phyloP scores from a whole-genome alignment of 495 filamentous ascomycete genomes.

The Penicillium argentinense region DNA sequence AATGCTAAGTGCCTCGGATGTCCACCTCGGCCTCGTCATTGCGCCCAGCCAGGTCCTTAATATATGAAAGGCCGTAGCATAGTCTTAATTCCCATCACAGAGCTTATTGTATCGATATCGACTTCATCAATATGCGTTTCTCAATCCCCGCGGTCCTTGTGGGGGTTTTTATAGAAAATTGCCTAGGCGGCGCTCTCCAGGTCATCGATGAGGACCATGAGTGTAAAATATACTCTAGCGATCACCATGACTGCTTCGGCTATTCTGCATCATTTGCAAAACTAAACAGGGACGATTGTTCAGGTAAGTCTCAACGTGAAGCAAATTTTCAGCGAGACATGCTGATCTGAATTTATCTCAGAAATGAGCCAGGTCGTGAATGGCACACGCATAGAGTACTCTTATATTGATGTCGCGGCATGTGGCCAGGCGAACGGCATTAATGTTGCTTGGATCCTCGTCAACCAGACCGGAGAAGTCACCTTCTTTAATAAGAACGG shows the following conservation, averaged over 20 bases:
- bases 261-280: conserved; percentile 6
- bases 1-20: no score
- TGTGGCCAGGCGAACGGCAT: neutral
- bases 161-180: neutral
- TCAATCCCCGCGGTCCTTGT: neutral
- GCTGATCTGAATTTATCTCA: neutral
- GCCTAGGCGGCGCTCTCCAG: neutral
- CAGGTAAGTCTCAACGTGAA: conserved; percentile 1
- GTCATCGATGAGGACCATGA: conserved; percentile 4
- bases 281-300: conserved; percentile 1
- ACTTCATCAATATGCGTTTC: conserved; percentile 2
- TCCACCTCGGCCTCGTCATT: no score
- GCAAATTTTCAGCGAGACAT: no score
- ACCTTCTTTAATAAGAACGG: conserved; percentile 5
- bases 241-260: conserved; percentile 1
- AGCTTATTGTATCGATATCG: no score
- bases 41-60: no score
- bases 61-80: no score
- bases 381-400: neutral
- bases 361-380: neutral
- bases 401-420: neutral
- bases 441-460: conserved; percentile 1
- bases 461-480: conserved; percentile 1
- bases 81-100: no score
- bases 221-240: conserved; percentile 2